Base-by-base conservation (phyloP, 129 eudicot genomes). In the Artemisia argyi region DNA sequence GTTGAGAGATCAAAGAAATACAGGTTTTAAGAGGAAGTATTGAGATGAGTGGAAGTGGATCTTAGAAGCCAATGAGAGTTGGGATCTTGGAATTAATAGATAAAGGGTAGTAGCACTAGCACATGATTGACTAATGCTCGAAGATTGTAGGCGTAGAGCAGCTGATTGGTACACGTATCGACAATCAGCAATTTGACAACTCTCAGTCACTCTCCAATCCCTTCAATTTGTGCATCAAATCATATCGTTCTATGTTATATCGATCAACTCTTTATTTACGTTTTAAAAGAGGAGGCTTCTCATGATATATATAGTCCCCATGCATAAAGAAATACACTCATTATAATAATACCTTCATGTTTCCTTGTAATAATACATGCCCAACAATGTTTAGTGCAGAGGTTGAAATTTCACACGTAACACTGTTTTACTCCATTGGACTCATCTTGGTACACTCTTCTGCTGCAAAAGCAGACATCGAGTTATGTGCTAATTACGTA, bases 41-140 rank as follows among this genome's bases (percentile, higher is more conserved):
- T 57, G 24, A 18, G 76, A 71, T n/a, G 74, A 17, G 26, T 66
- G 50, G 73, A 76, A 83, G 85, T 53, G 74, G 84, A 83, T 79
- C 79, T 75, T 79, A 81, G 83, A 79, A 89, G 89, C 81, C 86
- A 84, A 84, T 84, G 82, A 84, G 81, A 79, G 79, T 78, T 85
- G 70, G 81, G 84, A 18, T 79, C 71, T 69, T 79, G 79, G 80
- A 68, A 79, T 55, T 67, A 78, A 76, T 61, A 83, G 76, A 49
- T 60, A 68, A 6, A 74, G 65, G 52, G 54, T 48, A 48, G 16
- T 6, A 5, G 8, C 8, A 35, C 42, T 16, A 46, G 19, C 9
- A 57, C 20, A 42, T 72, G 61, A 10, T 20, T 60, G 63, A 62
- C 69, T 61, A 61, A 35, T 61, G 51, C 66, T 30, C 35, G 2